phyloP scores from a whole-genome alignment of 2,329 filamentous ascomycete species.

The Xylariales sp. region DNA sequence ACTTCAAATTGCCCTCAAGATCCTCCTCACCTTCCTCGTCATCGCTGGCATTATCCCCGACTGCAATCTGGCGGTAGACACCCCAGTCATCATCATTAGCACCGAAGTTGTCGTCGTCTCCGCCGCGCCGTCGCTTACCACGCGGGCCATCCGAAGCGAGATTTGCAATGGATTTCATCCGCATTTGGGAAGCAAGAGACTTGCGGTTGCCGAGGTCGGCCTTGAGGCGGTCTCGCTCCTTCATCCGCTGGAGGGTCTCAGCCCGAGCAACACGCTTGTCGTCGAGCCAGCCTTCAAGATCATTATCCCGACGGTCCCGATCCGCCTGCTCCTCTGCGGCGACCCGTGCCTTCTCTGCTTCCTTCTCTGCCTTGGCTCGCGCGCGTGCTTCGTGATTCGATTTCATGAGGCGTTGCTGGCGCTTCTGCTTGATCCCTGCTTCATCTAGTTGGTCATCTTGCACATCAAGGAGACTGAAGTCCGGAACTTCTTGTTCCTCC shows the following conservation, averaged over 20 bases:
- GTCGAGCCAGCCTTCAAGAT: constrained; percentile 82
- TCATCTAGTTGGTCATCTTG: constrained; percentile 93
- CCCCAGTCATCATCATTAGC: constrained; percentile 98
- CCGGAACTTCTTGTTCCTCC: constrained; percentile 74
- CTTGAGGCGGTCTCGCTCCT: constrained; percentile 88
- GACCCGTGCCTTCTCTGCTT: constrained; percentile 78
- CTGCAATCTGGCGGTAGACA: constrained; percentile 89
- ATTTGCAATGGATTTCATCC: constrained; percentile 97
- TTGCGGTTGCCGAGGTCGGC: constrained; percentile 95
- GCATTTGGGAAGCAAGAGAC: constrained; percentile 89
- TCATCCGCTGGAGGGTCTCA: constrained; percentile 75
- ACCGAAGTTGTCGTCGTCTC: constrained; percentile 93
- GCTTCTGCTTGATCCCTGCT: constrained; percentile 83
- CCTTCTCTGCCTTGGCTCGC: constrained; percentile 94
- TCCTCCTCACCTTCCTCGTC: constrained; percentile 94
- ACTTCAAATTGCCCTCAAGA: constrained; percentile 65
- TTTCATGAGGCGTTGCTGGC: constrained; percentile 87
- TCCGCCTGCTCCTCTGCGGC: constrained; percentile 82
- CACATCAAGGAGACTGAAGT: constrained; percentile 82
- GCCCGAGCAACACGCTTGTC: constrained; percentile 72
- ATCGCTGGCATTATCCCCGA: constrained; percentile 71
- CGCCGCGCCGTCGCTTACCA: constrained; percentile 79
- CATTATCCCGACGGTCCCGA: constrained; percentile 73
- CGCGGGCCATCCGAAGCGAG: constrained; percentile 83
- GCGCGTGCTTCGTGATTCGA: constrained; percentile 90